phyloP scores from a whole-genome alignment of 306 rosid species.

The Fragaria iinumae region DNA sequence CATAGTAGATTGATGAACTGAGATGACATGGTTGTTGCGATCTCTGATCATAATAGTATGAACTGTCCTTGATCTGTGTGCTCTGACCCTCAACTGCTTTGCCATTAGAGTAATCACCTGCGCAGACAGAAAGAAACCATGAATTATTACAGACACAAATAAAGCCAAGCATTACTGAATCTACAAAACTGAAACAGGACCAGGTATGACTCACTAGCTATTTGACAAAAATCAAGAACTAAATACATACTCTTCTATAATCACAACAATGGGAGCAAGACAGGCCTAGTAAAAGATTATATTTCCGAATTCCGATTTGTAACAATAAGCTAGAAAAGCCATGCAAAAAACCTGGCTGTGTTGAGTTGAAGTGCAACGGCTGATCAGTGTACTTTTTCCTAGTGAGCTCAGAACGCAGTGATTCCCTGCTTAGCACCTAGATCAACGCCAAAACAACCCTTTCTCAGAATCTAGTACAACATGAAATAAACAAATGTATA shows the following conservation, averaged over 20 bases:
- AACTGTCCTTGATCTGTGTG: conserved; percentile 42
- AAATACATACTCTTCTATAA: neutral
- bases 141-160: neutral
- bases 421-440: conserved; percentile 67
- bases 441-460: conserved; percentile 19
- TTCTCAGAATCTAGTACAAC: conserved; percentile 17
- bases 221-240: conserved; percentile 1
- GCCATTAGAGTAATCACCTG: conserved; percentile 43
- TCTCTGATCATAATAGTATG: conserved; percentile 66
- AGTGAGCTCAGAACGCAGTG: conserved; percentile 43
- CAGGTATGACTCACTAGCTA: neutral
- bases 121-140: conserved; percentile 13
- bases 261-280: neutral
- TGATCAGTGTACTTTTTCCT: conserved; percentile 40
- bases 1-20: conserved; percentile 89
- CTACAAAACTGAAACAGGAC: neutral
- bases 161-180: neutral
- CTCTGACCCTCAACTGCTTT: conserved; percentile 43
- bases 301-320: neutral
- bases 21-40: conserved; percentile 83
- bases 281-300: neutral
- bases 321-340: conserved; percentile 9
- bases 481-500: neutral
- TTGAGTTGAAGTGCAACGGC: conserved; percentile 39
- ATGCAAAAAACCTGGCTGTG: conserved; percentile 39